Conservation (phyloP, 441 rosid species). For the Populus hybrid region DNA sequence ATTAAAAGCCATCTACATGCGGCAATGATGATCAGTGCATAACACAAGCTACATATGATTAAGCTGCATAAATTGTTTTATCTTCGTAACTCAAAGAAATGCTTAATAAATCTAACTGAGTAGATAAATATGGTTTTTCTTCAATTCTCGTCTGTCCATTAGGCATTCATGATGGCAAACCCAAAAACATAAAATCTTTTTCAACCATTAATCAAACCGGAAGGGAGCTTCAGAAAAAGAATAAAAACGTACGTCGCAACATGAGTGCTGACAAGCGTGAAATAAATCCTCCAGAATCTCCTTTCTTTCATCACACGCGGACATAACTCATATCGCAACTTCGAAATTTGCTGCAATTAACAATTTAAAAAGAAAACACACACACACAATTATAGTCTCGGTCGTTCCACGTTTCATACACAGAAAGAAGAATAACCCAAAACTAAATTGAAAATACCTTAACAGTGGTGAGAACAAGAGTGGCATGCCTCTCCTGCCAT, state of each 20-base stretch:
- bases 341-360: slow-evolving; percentile 66
- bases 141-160: background rate
- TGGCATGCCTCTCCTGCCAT: slow-evolving; percentile 84
- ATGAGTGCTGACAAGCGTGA: slow-evolving; percentile 60
- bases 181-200: background rate
- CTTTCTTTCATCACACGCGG: slow-evolving; percentile 76
- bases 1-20: background rate
- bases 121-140: background rate
- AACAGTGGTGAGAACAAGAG: slow-evolving; percentile 57
- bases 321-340: slow-evolving; percentile 75
- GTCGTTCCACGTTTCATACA: background rate
- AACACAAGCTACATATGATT: background rate
- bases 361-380: background rate
- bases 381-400: background rate
- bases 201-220: background rate
- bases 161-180: background rate
- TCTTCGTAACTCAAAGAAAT: background rate
- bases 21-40: background rate
- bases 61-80: background rate
- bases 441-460: slow-evolving; percentile 41
- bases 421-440: background rate
- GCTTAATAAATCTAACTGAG: background rate
- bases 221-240: slow-evolving; percentile 3
- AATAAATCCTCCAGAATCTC: slow-evolving; percentile 86
- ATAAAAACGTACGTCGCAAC: slow-evolving; percentile 58